Evolutionary conservation across 2,329 filamentous ascomycete species (phyloP).

Genomic region (Teratosphaeria pseudoeucalypti): DNA sequence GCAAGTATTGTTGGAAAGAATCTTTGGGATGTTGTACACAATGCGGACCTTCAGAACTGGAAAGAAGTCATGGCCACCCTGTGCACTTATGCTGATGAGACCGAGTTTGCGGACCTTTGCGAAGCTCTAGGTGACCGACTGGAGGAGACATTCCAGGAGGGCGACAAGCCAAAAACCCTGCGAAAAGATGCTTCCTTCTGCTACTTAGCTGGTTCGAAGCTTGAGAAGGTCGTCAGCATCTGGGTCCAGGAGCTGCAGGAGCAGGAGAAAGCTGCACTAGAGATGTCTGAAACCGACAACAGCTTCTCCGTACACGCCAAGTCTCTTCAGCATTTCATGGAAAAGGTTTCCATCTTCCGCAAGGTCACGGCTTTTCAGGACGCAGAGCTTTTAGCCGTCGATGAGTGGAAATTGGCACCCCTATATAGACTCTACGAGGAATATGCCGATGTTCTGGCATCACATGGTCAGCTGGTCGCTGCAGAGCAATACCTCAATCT

Average conservation of each 20-base stretch:
- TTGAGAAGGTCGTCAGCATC: conserved; percentile 92
- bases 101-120: conserved; percentile 88
- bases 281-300: conserved; percentile 52
- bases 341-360: conserved; percentile 96
- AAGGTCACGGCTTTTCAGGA: conserved; percentile 89
- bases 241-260: conserved; percentile 88
- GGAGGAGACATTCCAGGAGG: conserved; percentile 51
- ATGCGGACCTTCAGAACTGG: conserved; percentile 86
- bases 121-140: conserved; percentile 90
- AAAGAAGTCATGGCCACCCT: conserved; percentile 93
- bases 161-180: conserved; percentile 40
- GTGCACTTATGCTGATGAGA: conserved; percentile 86
- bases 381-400: conserved; percentile 55
- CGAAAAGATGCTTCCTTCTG: conserved; percentile 93
- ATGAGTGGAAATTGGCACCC: conserved; percentile 78
- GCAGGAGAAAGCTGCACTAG: conserved; percentile 62
- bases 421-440: conserved; percentile 94
- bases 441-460: conserved; percentile 88
- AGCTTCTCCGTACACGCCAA: conserved; percentile 86
- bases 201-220: conserved; percentile 86
- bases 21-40: conserved; percentile 95
- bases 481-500: conserved; percentile 89
- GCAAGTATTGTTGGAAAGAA: conserved; percentile 93
- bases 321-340: conserved; percentile 84
- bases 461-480: conserved; percentile 74